phyloP scores from a whole-genome alignment of 2,329 filamentous ascomycete species.

The Fusarium transvaalense region DNA sequence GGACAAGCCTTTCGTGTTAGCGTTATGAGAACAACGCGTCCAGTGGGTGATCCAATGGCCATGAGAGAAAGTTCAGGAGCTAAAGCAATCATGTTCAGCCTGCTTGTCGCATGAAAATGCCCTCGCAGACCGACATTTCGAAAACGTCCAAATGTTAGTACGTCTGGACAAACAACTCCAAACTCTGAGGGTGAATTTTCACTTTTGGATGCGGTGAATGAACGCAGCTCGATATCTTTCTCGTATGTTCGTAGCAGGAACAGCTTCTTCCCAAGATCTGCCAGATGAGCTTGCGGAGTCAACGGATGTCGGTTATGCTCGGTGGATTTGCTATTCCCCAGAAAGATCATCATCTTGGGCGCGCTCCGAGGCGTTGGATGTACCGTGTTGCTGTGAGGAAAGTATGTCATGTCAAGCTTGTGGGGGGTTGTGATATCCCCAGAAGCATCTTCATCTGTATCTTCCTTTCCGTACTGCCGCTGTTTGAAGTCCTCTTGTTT shows the following conservation, averaged over 20 bases:
- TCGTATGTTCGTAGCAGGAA: conserved; percentile 63
- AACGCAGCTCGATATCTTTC: conserved; percentile 62
- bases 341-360: conserved; percentile 36
- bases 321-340: conserved; percentile 26
- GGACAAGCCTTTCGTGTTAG: conserved; percentile 53
- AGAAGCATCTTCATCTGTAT: background rate
- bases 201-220: conserved; percentile 45
- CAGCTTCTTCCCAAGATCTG: conserved; percentile 32
- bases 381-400: conserved; percentile 51
- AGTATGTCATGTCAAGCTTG: conserved; percentile 53
- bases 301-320: conserved; percentile 34
- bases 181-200: conserved; percentile 44
- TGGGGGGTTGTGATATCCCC: background rate
- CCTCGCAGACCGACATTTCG: conserved; percentile 36
- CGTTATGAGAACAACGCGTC: conserved; percentile 74
- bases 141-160: conserved; percentile 47
- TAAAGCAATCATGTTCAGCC: conserved; percentile 70
- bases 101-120: conserved; percentile 53
- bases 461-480: background rate
- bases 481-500: conserved; percentile 12
- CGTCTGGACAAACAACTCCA: conserved; percentile 51
- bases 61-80: conserved; percentile 79
- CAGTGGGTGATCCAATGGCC: conserved; percentile 74
- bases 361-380: conserved; percentile 32
- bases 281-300: conserved; percentile 17